Evolutionary conservation across 208 protist genomes (phyloP), one percentile per base, ranked within the genome.

Genomic region (Trypanosoma lewisi): DNA sequence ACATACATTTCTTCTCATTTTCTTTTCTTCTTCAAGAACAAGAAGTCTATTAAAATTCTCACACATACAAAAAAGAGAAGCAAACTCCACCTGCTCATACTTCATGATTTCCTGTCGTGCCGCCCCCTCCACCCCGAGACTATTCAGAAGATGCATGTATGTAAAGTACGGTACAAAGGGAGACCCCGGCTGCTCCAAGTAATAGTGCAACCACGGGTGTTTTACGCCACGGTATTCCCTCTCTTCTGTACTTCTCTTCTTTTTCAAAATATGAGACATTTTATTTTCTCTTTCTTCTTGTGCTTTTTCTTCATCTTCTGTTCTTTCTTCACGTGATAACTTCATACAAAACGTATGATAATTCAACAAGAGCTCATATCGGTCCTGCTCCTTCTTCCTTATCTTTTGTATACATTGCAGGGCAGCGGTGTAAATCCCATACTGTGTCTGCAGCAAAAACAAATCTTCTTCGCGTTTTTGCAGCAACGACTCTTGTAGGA

Each of bases 371-470:
- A 65, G 56, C 23, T 61, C 17, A 47, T 77, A 83, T 33, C 72
- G 62, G 3, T 67, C 67, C 27, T 66, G 53, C 65, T 88, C 85
- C 21, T 86, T 72, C 6, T 66, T 54, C 1, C 70, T 44, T 11
- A 91, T 55, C 7, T 69, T 44, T 37, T 75, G 50, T 14, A 70
- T 61, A 5, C 63, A 69, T 27, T 75, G 69, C n/a, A 75, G 63
- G 33, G 75, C 60, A 30, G 55, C 47, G 33, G 76, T 67, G 17
- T 72, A 45, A 0, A 80, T 27, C 28, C 59, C 50, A 21, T 77
- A 70, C 27, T 59, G 17, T 17, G 30, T 39, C 34, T 77, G 49
- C 17, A 83, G 36, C 2, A 34, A 19, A 16, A 25, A 11, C 37
- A 79, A 31, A 27, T 82, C 74, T 9, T 27, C 28, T 16, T 63